These are phyloP conservation scores for Kodamaea neixiangensis DNA, from an alignment of 805 yeast genomes.

Conservation along the genomic window DNA sequence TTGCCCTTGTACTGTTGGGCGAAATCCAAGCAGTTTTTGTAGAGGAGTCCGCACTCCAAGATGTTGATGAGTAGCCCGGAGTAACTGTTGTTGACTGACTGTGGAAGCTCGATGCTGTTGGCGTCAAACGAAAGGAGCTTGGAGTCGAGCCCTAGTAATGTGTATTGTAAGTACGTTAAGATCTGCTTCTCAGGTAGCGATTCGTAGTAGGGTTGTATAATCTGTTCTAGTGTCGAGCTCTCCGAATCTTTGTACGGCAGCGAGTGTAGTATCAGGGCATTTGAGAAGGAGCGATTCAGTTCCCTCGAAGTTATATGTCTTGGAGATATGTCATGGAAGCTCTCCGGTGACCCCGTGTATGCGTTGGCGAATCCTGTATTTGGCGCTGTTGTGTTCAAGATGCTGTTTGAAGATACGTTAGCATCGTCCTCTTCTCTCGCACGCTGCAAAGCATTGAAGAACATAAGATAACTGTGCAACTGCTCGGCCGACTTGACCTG, in stretches of 20 bases:
- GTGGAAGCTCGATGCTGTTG: constrained; percentile 48
- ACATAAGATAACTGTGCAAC: constrained; percentile 35
- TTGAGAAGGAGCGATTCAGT: constrained; percentile 6
- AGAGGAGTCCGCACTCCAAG: constrained; percentile 74
- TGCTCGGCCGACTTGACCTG: constrained; percentile 31
- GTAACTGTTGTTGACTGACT: constrained; percentile 53
- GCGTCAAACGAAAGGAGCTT: constrained; percentile 48
- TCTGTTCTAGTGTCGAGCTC: constrained; percentile 12
- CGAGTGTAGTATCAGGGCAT: constrained; percentile 9
- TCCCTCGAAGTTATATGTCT: constrained; percentile 7
- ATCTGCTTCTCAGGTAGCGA: constrained; percentile 28
- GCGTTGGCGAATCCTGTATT: constrained; percentile 1
- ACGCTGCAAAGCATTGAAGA: constrained; percentile 25
- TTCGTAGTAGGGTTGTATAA: constrained; percentile 31
- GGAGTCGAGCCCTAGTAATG: constrained; percentile 65
- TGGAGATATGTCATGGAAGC: constrained; percentile 6
- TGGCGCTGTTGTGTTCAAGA: constrained; percentile 1
- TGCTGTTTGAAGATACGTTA: not conserved
- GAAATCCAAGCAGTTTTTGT: constrained; percentile 42
- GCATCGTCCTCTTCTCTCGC: constrained; percentile 2
- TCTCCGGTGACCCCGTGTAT: constrained; percentile 5
- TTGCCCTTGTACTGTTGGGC: constrained; percentile 28
- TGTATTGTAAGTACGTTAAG: constrained; percentile 43
- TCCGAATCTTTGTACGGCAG: constrained; percentile 17
- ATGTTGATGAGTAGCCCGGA: constrained; percentile 56